A percentile compares a stretch with the other conserved stretches of the same genome.
Conservation (phyloP, 345 rosid genomes). For the Salix suchowensis region DNA sequence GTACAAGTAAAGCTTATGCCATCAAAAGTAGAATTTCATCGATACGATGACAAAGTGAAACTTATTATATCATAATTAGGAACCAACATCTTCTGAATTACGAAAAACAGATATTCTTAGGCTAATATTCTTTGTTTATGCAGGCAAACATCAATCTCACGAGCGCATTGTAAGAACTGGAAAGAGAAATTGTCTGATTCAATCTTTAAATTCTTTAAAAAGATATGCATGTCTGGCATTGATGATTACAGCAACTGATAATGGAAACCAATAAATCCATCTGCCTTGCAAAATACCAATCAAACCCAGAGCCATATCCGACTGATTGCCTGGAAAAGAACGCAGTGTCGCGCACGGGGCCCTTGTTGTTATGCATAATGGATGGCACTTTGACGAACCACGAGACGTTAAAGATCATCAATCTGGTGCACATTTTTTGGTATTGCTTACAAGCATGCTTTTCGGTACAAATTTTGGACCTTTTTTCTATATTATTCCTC, state of each 20-base stretch:
- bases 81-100: too few species aligned
- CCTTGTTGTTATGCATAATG: constrained; percentile 27
- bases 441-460: constrained; percentile 20
- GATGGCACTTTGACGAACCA: constrained; percentile 30
- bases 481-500: background rate
- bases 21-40: background rate
- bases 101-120: too few species aligned
- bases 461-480: constrained; percentile 25
- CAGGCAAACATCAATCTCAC: too few species aligned
- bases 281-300: constrained; percentile 5
- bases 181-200: too few species aligned
- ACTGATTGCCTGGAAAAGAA: background rate
- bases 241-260: constrained; percentile 10
- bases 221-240: background rate
- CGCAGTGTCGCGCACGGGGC: constrained; percentile 8
- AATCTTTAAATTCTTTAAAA: too few species aligned
- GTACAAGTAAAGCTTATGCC: background rate
- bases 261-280: background rate
- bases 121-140: too few species aligned
- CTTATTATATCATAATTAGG: too few species aligned
- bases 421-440: constrained; percentile 14
- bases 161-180: too few species aligned
- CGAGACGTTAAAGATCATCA: constrained; percentile 26
- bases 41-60: too few species aligned
- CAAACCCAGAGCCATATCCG: background rate